A percentile compares a stretch with the other conserved stretches of the same genome.
Evolutionary conservation across 345 rosid species (phyloP).

Genomic region (Luvunga scandens): DNA sequence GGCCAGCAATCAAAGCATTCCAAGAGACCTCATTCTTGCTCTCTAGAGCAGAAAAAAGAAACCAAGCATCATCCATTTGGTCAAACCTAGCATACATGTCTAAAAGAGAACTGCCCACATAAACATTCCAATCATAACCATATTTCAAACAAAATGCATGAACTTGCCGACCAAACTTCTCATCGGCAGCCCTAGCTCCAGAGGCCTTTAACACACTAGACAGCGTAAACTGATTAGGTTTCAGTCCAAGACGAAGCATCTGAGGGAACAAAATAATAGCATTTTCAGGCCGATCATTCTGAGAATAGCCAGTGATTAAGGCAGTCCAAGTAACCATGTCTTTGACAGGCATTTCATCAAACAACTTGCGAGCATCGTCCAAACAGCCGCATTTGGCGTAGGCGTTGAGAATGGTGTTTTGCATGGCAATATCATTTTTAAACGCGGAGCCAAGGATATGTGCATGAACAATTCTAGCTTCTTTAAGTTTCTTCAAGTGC

Average conservation of each 20-base stretch:
- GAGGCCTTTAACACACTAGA: constrained; percentile 62
- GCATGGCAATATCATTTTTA: constrained; percentile 33
- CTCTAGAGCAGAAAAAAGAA: constrained; percentile 39
- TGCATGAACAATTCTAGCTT: constrained; percentile 44
- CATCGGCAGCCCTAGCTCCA: constrained; percentile 24
- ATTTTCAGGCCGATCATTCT: constrained; percentile 35
- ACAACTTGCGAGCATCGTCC: constrained; percentile 44
- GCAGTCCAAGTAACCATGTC: constrained; percentile 62
- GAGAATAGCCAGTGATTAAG: constrained; percentile 60
- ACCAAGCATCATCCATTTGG: constrained; percentile 42
- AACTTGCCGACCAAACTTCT: constrained; percentile 45
- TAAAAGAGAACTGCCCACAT: constrained; percentile 60
- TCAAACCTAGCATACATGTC: constrained; percentile 58
- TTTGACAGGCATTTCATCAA: constrained; percentile 44
- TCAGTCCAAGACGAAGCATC: constrained; percentile 40
- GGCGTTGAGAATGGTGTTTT: constrained; percentile 43
- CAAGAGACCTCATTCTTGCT: constrained; percentile 65
- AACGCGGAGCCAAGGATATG: constrained; percentile 35
- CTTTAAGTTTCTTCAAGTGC: constrained; percentile 24
- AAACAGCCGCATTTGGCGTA: constrained; percentile 48
- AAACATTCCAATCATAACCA: constrained; percentile 49
- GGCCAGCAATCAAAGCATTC: constrained; percentile 66
- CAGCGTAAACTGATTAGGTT: constrained; percentile 55
- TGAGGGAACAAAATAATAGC: constrained; percentile 43
- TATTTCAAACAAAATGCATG: constrained; percentile 47